Evolutionary conservation across 2,329 filamentous ascomycete genomes (phyloP), one percentile per base, ranked within the genome.

Genomic region (Lasiodiplodia gonubiensis): DNA sequence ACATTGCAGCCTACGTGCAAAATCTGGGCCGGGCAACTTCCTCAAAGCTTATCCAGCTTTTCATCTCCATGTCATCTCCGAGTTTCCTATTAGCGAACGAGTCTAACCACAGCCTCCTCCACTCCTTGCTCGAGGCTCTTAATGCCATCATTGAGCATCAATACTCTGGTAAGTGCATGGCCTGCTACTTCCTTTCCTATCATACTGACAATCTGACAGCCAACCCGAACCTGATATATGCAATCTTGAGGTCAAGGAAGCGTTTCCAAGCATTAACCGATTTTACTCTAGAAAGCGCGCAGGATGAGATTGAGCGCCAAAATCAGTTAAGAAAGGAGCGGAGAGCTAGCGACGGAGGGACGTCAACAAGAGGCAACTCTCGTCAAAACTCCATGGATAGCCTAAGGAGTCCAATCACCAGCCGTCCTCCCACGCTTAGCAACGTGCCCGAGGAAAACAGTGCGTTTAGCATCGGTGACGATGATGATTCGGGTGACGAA

Each of bases 71-170:
- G 92, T 96, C 94, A 10, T 92, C 93, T 0, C 94, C 95, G 0
- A 93, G 92, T 37, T 99, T 98, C 76, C 82, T 99, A 11, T 83
- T 98, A 21, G 93, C 92, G 8, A 98, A 97, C 73, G 95, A 99
- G 68, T 91, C 88, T 46, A 99, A 99, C 71, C 92, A 98, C 75
- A 82, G 84, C 37, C 86, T 98, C 4, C 83, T 99, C 7, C 86
- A 89, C 59, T 94, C 93, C 0, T 80, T 98, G 30, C 84, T 99
- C 11, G 93, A 97, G 75, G 94, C 93, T 0, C 89, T 98, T 74
- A 97, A 95, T 76, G 88, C 92, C 2, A 91, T 97, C 52, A 83
- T 98, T 46, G 95, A 98, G 79, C 92, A 97, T 76, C 90, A 97
- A 74, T 95, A 92, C 75, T 85, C 84, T 60, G 88, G 91, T 93